Conservation (phyloP, 2,329 filamentous ascomycete species). For the Trichoderma gracile region DNA sequence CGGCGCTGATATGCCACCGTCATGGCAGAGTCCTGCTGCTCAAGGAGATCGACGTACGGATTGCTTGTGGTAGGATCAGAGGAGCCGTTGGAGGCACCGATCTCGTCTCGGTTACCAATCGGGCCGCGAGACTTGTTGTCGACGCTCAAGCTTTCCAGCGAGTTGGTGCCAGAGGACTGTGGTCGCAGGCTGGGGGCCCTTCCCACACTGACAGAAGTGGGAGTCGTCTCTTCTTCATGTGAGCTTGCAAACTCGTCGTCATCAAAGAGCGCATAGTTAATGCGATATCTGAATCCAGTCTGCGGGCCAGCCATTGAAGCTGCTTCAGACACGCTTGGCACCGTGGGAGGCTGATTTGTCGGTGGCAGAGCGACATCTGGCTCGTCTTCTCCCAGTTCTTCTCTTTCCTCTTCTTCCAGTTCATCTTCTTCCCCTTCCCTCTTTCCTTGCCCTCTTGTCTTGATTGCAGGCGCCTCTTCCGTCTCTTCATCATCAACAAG, state of each 20-base stretch:
- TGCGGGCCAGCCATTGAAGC: constrained; percentile 17
- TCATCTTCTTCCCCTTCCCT: not conserved
- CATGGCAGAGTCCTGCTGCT: constrained; percentile 38
- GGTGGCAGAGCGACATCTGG: not conserved
- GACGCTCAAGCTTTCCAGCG: not conserved
- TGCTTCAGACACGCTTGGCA: not conserved
- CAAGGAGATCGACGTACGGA: constrained; percentile 37
- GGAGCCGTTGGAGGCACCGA: not conserved
- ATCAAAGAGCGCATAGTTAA: constrained; percentile 30
- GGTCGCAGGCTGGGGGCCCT: constrained; percentile 19
- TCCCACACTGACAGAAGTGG: not conserved
- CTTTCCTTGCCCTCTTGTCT: not conserved
- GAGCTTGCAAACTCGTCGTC: constrained; percentile 28
- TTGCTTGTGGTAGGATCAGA: constrained; percentile 32
- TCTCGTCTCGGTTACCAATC: not conserved
- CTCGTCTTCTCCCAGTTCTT: not conserved
- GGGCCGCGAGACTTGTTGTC: not conserved
- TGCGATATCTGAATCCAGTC: constrained; percentile 26
- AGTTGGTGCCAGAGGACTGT: not conserved
- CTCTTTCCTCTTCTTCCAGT: not conserved
- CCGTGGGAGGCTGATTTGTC: not conserved
- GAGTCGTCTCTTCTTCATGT: not conserved
- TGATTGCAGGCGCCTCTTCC: constrained; percentile 26
- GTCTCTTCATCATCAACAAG: constrained; percentile 36
- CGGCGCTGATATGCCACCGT: constrained; percentile 36